phyloP scores from a whole-genome alignment of 305 asterid species.

The Salvia sclarea region DNA sequence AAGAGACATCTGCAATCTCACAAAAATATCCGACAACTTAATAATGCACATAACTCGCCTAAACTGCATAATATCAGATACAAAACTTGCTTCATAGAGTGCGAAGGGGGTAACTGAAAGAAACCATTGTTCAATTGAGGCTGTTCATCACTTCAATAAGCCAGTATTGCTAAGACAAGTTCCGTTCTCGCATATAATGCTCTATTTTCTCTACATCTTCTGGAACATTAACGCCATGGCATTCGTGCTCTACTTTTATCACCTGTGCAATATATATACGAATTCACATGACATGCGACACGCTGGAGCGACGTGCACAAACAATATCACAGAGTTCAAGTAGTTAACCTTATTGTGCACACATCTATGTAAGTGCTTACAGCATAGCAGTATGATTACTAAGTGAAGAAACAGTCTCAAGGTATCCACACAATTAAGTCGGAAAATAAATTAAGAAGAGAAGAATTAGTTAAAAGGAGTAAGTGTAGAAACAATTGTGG shows the following conservation, averaged over 20 bases:
- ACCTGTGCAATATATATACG: conserved; percentile 38
- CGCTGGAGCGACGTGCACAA: background rate
- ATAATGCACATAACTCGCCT: background rate
- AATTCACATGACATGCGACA: background rate
- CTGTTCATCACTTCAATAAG: background rate
- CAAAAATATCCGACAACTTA: background rate
- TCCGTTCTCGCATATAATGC: conserved; percentile 50
- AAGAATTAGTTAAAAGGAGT: too few species aligned
- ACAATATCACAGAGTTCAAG: background rate
- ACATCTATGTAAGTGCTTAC: too few species aligned
- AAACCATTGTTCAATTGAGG: too few species aligned
- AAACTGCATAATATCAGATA: background rate
- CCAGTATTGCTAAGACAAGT: conserved; percentile 42
- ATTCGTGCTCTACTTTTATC: conserved; percentile 69
- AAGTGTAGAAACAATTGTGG: too few species aligned
- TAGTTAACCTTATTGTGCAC: background rate
- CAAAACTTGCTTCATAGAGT: background rate
- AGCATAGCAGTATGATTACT: too few species aligned
- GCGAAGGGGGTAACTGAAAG: too few species aligned
- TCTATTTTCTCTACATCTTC: conserved; percentile 69
- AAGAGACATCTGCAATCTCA: background rate
- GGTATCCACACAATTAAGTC: too few species aligned
- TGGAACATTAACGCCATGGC: conserved; percentile 69
- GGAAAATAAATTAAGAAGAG: too few species aligned
- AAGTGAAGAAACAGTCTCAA: too few species aligned